Evolutionary conservation across 2,329 filamentous ascomycete genomes (phyloP), one percentile per base, ranked within the genome.

Genomic region (Macrophomina phaseolina): DNA sequence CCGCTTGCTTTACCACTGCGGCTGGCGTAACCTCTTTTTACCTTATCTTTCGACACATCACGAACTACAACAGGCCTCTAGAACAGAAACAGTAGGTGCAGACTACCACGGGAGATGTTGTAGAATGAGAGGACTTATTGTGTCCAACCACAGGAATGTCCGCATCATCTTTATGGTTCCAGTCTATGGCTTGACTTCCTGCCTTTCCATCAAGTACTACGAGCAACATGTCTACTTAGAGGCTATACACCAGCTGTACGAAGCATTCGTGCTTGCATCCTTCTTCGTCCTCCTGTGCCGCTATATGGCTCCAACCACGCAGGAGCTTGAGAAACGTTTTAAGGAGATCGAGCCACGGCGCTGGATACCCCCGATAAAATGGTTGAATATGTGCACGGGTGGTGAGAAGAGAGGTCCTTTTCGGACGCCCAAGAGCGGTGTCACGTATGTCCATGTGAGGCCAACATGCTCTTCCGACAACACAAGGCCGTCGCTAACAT

Each of bases 91-190:
- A 87, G 81, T 83, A 71, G 38, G 34, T 51, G 40, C 23, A 5
- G 42, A 5, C 23, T 23, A 23, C 23, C 5, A 18, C 36, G 4
- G 1, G 28, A 34, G 12, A 18, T 16, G 18, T 3, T 38, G 36
- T 38, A 1, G 6, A 38, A 8, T 38, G 23, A 3, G 23, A 23
- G 23, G 23, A 23, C 23, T 23, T 23, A 23, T 23, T 23, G 23
- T 23, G 23, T 23, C 23, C 23, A 23, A 23, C 23, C 23, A 3
- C 23, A 23, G 23, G 23, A 23, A 23, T 23, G 23, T 23, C 23
- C 90, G 91, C 63, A 93, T 94, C 70, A 83, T 94, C 48, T 89
- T 93, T 76, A 93, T 94, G 91, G 85, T 94, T 46, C 91, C 91
- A 36, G 81, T 94, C 69, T 94, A 94, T 77, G 83, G 89, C 52